Conservation (phyloP, 352 stramenopile species). For the Globisporangium rhizosaccharum region DNA sequence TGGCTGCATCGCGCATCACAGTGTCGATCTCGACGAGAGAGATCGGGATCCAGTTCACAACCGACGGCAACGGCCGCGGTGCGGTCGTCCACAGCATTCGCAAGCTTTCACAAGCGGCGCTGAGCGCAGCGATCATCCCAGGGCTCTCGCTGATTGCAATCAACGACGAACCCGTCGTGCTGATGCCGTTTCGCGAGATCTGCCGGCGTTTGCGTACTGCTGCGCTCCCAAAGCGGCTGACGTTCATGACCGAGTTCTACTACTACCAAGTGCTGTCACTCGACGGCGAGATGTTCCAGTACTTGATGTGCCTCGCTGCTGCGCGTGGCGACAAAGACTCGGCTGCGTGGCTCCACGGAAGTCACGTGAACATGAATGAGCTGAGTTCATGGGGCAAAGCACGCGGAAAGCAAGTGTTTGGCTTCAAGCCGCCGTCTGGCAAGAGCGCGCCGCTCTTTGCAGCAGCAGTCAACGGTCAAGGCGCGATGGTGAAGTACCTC, state of each 20-base stretch:
- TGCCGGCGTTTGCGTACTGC: constrained; percentile 53
- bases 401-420: constrained; percentile 63
- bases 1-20: constrained; percentile 52
- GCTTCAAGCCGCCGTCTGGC: constrained; percentile 50
- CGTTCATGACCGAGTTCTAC: constrained; percentile 82
- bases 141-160: constrained; percentile 76
- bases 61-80: constrained; percentile 66
- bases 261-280: constrained; percentile 80
- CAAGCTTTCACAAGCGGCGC: constrained; percentile 74
- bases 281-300: constrained; percentile 76
- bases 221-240: constrained; percentile 68
- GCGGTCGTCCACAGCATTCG: constrained; percentile 72
- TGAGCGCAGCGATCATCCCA: constrained; percentile 62
- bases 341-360: constrained; percentile 45
- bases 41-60: constrained; percentile 80
- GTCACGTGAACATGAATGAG: constrained; percentile 53
- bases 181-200: constrained; percentile 79
- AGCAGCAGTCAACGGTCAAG: constrained; percentile 51
- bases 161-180: constrained; percentile 76
- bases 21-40: constrained; percentile 82
- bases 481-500: constrained; percentile 60
- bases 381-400: constrained; percentile 69
- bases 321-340: constrained; percentile 68
- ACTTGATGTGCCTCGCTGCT: constrained; percentile 66
- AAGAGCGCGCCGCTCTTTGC: constrained; percentile 61